Evolutionary conservation across 2,329 filamentous ascomycete genomes (phyloP).

Genomic region (Clarireedia monteithiana): DNA sequence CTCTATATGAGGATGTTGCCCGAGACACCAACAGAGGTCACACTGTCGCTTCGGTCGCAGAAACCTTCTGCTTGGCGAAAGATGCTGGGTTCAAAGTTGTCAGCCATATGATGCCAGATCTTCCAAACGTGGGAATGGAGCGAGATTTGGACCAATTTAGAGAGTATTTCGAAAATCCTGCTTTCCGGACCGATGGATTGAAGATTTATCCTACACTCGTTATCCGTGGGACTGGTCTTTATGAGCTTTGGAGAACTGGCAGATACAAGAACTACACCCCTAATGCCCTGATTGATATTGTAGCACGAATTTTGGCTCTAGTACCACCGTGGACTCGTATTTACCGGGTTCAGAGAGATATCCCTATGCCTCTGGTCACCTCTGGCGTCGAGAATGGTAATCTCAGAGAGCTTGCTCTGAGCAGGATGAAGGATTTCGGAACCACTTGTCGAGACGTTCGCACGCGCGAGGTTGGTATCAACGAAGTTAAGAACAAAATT

Average conservation of each 20-base stretch:
- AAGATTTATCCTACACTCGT: conserved; percentile 98
- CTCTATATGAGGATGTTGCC: conserved; percentile 96
- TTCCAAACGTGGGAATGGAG: conserved; percentile 98
- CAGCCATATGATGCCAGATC: conserved; percentile 98
- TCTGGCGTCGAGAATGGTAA: conserved; percentile 98
- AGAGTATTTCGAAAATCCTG: conserved; percentile 96
- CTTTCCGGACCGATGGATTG: conserved; percentile 89
- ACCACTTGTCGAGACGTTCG: conserved; percentile 94
- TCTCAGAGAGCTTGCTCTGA: conserved; percentile 81
- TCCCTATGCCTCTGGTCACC: conserved; percentile 99
- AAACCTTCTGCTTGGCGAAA: conserved; percentile 95
- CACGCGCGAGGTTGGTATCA: conserved; percentile 94
- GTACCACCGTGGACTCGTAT: conserved; percentile 98
- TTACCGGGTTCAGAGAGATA: conserved; percentile 96
- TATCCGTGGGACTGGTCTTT: conserved; percentile 90
- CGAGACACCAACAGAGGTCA: conserved; percentile 95
- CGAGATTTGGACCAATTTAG: conserved; percentile 93
- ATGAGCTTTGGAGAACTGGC: conserved; percentile 95
- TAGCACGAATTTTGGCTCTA: conserved; percentile 89
- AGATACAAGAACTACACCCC: conserved; percentile 98
- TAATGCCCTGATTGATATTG: conserved; percentile 90
- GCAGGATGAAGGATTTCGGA: conserved; percentile 99
- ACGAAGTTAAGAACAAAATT: conserved; percentile 99
- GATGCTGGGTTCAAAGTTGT: conserved; percentile 99
- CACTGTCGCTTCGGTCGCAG: conserved; percentile 88